Evolutionary conservation across 257 asterid species (phyloP).

Genomic region (Euphrasia confusa): DNA sequence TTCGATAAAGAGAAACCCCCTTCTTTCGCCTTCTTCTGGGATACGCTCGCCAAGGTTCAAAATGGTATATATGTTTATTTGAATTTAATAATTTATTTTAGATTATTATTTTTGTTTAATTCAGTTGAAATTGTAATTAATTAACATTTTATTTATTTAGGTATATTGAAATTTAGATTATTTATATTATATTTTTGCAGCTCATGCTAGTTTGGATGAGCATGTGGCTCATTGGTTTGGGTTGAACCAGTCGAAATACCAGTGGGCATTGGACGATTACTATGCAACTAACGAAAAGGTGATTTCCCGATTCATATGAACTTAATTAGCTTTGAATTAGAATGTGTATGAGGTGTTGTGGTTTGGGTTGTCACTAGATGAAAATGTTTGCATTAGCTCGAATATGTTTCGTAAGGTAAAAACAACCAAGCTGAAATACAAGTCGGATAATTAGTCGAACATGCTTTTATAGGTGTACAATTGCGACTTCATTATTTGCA

Average conservation of each 20-base stretch:
- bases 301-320: background rate
- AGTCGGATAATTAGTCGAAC: too few relatives aligned
- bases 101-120: background rate
- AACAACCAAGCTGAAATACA: too few relatives aligned
- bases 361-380: too few relatives aligned
- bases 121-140: background rate
- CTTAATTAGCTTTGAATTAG: too few relatives aligned
- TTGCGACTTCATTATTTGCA: too few relatives aligned
- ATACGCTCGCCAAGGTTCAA: slow-evolving; percentile 76
- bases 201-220: slow-evolving; percentile 60
- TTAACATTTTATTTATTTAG: too few relatives aligned
- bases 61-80: slow-evolving; percentile 42
- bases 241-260: slow-evolving; percentile 63
- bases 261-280: slow-evolving; percentile 73
- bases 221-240: slow-evolving; percentile 76
- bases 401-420: too few relatives aligned
- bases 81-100: background rate
- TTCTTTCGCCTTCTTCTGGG: slow-evolving; percentile 69
- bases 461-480: too few relatives aligned
- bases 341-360: too few relatives aligned
- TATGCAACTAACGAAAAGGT: slow-evolving; percentile 48
- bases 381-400: too few relatives aligned
- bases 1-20: slow-evolving; percentile 43
- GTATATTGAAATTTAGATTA: too few relatives aligned
- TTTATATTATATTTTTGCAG: slow-evolving; percentile 17